phyloP scores from a whole-genome alignment of 2,329 filamentous ascomycete species.

The Colletotrichum filicis region DNA sequence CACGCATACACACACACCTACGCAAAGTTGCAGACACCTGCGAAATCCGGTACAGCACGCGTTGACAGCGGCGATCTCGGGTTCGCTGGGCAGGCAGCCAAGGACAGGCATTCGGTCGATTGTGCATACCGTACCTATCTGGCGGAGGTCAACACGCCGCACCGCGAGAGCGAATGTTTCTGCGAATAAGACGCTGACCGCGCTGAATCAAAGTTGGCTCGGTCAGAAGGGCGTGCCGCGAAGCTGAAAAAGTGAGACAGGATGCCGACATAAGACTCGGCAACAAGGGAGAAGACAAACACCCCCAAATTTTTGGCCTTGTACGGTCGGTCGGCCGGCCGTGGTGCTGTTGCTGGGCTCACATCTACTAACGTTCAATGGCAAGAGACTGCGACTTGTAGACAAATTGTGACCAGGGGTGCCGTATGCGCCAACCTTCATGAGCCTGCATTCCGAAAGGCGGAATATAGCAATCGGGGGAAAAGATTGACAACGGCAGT shows the following conservation, averaged over 20 bases:
- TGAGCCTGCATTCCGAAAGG: slow-evolving; percentile 8
- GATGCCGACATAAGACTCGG: neutral
- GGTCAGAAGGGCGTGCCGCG: neutral
- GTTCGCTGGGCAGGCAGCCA: neutral
- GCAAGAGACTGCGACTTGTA: slow-evolving; percentile 1
- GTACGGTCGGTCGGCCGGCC: neutral
- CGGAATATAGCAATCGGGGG: neutral
- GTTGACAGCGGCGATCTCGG: slow-evolving; percentile 17
- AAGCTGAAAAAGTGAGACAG: slow-evolving; percentile 19
- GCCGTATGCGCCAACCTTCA: neutral
- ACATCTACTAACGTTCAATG: neutral
- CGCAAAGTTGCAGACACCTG: neutral
- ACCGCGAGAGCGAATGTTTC: slow-evolving; percentile 11
- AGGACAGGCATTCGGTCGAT: slow-evolving; percentile 13
- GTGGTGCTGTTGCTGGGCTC: neutral
- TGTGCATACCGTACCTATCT: neutral
- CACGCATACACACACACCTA: neutral
- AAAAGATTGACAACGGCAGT: slow-evolving; percentile 16
- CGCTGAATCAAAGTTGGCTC: neutral
- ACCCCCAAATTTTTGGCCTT: neutral
- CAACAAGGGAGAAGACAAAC: neutral
- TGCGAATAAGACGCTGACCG: slow-evolving; percentile 2
- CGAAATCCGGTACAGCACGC: neutral
- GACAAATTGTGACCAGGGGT: neutral
- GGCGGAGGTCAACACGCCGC: neutral